Conservation (phyloP, 2,329 filamentous ascomycete species). For the Fusarium cicatricum region DNA sequence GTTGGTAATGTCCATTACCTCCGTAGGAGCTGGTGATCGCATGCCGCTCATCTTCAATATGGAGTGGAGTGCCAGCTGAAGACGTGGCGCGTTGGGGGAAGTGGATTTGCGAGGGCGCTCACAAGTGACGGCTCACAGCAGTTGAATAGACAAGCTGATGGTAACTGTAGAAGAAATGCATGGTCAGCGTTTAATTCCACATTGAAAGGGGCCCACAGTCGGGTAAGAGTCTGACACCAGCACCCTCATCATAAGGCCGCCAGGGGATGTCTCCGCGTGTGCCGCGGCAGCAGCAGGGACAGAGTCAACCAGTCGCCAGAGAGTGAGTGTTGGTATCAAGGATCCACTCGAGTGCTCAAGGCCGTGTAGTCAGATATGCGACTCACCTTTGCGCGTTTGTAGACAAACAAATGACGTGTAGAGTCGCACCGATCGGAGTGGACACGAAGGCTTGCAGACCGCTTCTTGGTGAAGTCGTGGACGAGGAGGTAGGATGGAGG, state of each 20-base stretch:
- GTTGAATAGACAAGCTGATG: constrained; percentile 36
- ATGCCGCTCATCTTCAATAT: constrained; percentile 47
- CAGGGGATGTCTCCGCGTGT: constrained; percentile 16
- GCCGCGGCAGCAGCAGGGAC: constrained; percentile 5
- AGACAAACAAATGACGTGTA: constrained; percentile 36
- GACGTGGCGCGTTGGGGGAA: constrained; percentile 34
- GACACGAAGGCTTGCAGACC: constrained; percentile 21
- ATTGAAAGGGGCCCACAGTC: constrained; percentile 3
- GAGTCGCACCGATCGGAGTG: constrained; percentile 24
- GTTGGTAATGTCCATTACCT: constrained; percentile 62
- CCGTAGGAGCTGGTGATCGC: constrained; percentile 55
- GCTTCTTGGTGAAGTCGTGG: constrained; percentile 21
- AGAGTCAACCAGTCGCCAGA: constrained; percentile 7
- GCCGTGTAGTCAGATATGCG: constrained; percentile 20
- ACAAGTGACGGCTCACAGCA: constrained; percentile 37
- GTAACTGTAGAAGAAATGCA: constrained; percentile 28
- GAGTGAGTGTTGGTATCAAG: constrained; percentile 15
- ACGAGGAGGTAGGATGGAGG: constrained; percentile 26
- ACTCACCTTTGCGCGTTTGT: constrained; percentile 36
- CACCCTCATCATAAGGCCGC: constrained; percentile 5
- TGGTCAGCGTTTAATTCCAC: constrained; percentile 26
- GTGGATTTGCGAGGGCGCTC: constrained; percentile 32
- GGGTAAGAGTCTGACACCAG: constrained; percentile 5
- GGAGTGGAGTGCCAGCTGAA: constrained; percentile 26
- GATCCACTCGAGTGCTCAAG: constrained; percentile 17